These are phyloP conservation scores for Xylaria sp. DNA, from an alignment of 2,329 filamentous ascomycete genomes.

Conservation along the genomic window DNA sequence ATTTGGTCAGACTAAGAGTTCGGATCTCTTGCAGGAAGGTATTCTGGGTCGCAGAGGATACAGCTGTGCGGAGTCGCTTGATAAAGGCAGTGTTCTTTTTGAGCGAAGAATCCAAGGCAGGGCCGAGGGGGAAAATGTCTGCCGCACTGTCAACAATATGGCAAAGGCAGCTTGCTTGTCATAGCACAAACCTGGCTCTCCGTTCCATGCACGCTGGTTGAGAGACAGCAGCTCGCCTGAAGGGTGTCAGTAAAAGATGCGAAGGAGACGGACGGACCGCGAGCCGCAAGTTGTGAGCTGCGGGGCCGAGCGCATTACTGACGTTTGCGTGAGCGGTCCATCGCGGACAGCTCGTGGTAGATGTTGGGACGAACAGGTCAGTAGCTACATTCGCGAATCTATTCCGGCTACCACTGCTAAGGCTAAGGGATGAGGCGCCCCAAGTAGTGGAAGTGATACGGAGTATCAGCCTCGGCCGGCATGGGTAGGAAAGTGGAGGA, in stretches of 20 bases:
- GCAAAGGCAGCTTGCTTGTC: background rate
- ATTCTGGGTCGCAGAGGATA: constrained; percentile 76
- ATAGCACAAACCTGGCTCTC: constrained; percentile 72
- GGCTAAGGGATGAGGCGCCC: constrained; percentile 53
- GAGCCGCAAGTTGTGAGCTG: background rate
- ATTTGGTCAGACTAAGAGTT: constrained; percentile 90
- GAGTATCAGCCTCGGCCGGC: constrained; percentile 51
- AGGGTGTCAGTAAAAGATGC: constrained; percentile 11
- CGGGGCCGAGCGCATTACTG: constrained; percentile 36
- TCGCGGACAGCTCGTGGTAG: constrained; percentile 50
- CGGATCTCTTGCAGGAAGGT: constrained; percentile 91
- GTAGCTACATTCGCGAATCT: constrained; percentile 54
- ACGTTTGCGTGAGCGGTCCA: constrained; percentile 72
- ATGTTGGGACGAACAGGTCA: constrained; percentile 35
- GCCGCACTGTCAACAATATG: constrained; percentile 29
- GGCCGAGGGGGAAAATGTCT: constrained; percentile 80
- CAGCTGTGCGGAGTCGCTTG: constrained; percentile 88
- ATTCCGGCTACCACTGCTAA: constrained; percentile 47
- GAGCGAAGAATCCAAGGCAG: constrained; percentile 87
- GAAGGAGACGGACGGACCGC: background rate
- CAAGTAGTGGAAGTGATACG: constrained; percentile 49
- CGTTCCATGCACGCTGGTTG: constrained; percentile 87
- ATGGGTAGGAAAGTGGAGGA: constrained; percentile 44
- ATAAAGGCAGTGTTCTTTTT: constrained; percentile 99
- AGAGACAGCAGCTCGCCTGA: constrained; percentile 87